Percentiles rank a stretch among this genome's conserved stretches.
Evolutionary conservation across 345 rosid species (phyloP).

Genomic region (Hibiscus syriacus): DNA sequence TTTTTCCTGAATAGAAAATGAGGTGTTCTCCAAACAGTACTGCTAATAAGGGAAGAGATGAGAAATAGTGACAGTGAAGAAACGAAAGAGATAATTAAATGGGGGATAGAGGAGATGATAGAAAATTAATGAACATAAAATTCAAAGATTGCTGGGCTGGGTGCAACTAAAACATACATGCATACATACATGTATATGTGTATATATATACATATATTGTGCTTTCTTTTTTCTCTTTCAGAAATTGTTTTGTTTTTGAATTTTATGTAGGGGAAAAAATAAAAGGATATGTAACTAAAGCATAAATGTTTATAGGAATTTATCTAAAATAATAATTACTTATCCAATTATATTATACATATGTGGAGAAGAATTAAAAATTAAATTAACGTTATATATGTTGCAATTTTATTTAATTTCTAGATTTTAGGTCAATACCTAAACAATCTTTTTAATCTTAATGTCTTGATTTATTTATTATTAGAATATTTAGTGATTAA

Average conservation of each 20-base stretch:
- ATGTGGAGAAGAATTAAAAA: too few species aligned
- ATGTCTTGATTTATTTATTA: not conserved
- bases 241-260: not conserved
- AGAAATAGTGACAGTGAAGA: constrained; percentile 15
- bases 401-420: not conserved
- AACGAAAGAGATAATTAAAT: not conserved
- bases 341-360: too few species aligned
- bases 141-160: constrained; percentile 15
- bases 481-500: not conserved
- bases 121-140: not conserved
- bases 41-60: not conserved
- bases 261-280: too few species aligned
- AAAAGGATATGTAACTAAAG: too few species aligned
- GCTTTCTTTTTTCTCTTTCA: not conserved
- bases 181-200: not conserved
- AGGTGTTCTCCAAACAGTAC: not conserved
- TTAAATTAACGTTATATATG: too few species aligned
- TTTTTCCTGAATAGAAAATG: not conserved
- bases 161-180: not conserved
- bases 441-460: not conserved
- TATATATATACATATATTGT: too few species aligned
- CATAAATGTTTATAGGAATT: too few species aligned
- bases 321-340: too few species aligned
- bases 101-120: not conserved
- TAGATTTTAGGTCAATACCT: not conserved